phyloP scores from a whole-genome alignment of 2,329 filamentous ascomycete genomes.

The Cladosporium sphaerospermum region DNA sequence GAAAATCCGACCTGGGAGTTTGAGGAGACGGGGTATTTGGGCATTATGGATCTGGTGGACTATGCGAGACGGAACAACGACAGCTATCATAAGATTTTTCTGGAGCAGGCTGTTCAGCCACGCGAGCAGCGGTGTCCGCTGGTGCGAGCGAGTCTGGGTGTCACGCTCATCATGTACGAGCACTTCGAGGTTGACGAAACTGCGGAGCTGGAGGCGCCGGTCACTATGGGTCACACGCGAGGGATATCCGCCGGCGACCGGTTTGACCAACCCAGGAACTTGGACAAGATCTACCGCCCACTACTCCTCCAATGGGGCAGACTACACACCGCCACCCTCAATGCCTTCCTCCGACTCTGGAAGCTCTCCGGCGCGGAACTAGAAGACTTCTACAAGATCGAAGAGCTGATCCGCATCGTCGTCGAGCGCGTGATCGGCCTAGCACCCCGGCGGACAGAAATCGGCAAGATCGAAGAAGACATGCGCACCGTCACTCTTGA shows the following conservation, averaged over 20 bases:
- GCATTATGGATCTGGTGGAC: slow-evolving; percentile 95
- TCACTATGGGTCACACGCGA: slow-evolving; percentile 9
- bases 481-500: slow-evolving; percentile 75
- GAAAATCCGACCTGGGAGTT: slow-evolving; percentile 86
- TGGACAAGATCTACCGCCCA: slow-evolving; percentile 81
- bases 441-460: slow-evolving; percentile 72
- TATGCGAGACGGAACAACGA: slow-evolving; percentile 91
- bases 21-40: slow-evolving; percentile 75
- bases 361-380: slow-evolving; percentile 76
- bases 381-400: slow-evolving; percentile 90
- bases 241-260: slow-evolving; percentile 37
- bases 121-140: slow-evolving; percentile 73
- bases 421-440: slow-evolving; percentile 84
- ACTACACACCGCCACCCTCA: slow-evolving; percentile 76
- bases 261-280: slow-evolving; percentile 40
- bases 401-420: slow-evolving; percentile 82
- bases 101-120: slow-evolving; percentile 77
- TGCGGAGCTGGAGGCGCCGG: slow-evolving; percentile 15
- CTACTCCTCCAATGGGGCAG: slow-evolving; percentile 88
- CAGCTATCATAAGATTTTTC: slow-evolving; percentile 79
- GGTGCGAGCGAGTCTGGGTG: slow-evolving; percentile 75
- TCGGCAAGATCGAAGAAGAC: slow-evolving; percentile 84
- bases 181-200: slow-evolving; percentile 79
- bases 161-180: slow-evolving; percentile 85
- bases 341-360: slow-evolving; percentile 88